Conservation (phyloP, 1,284 basidiomycete genomes). For the Trichosporon sp. region DNA sequence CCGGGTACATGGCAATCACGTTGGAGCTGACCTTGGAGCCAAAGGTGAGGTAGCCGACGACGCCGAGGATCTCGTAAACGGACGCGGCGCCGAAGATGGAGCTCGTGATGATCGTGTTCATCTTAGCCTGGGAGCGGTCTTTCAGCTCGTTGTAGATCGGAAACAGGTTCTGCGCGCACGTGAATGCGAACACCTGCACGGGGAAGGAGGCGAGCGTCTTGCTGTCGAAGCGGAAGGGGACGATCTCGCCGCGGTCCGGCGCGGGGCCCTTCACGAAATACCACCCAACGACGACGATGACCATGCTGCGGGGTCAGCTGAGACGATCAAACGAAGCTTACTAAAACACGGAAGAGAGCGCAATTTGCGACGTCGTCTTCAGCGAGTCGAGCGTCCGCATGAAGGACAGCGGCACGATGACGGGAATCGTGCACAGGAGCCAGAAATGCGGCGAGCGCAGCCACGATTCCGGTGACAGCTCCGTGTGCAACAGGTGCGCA, state of each 20-base stretch:
- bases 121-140: constrained; percentile 74
- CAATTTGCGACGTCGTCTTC: constrained; percentile 58
- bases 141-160: constrained; percentile 92
- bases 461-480: constrained; percentile 64
- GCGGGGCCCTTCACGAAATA: constrained; percentile 52
- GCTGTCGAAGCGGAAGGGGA: constrained; percentile 46
- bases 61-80: constrained; percentile 66
- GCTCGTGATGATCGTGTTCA: constrained; percentile 83
- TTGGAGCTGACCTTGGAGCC: constrained; percentile 86
- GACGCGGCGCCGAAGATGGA: constrained; percentile 79
- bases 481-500: constrained; percentile 66
- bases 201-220: constrained; percentile 71
- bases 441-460: constrained; percentile 76
- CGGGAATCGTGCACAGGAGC: constrained; percentile 78
- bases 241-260: constrained; percentile 50
- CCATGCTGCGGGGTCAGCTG: constrained; percentile 59
- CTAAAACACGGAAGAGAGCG: constrained; percentile 61
- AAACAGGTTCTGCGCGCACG: constrained; percentile 87
- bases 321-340: constrained; percentile 50
- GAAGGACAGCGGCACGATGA: constrained; percentile 86
- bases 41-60: constrained; percentile 87
- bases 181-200: constrained; percentile 93
- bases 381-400: constrained; percentile 73
- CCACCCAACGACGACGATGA: constrained; percentile 64
- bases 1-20: constrained; percentile 76